Percentiles rank a stretch among this genome's conserved stretches.
These are phyloP conservation scores for Rhodotorula sp. DNA, from an alignment of 1,284 basidiomycete genomes.

Conservation along the genomic window DNA sequence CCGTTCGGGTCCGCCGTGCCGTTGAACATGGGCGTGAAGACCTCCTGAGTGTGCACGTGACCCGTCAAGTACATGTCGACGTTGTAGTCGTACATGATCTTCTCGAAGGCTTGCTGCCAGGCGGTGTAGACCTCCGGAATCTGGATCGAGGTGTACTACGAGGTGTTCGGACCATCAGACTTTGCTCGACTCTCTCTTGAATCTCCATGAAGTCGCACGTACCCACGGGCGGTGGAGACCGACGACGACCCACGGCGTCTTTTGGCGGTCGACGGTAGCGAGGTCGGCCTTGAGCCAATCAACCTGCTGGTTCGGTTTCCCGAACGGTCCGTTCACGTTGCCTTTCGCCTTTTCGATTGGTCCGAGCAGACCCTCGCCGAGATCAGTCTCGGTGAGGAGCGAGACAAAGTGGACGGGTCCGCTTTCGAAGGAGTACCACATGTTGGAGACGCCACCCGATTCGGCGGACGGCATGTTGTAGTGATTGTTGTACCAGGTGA, in stretches of 20 bases:
- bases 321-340: conserved; percentile 35
- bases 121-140: conserved; percentile 24
- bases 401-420: conserved; percentile 29
- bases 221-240: conserved; percentile 31
- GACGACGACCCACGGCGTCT: conserved; percentile 36
- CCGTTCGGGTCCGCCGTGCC: conserved; percentile 43
- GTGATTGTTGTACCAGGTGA: conserved; percentile 39
- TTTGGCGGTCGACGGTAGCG: conserved; percentile 20
- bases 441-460: conserved; percentile 42
- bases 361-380: conserved; percentile 19
- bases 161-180: too few relatives aligned
- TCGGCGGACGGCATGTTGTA: conserved; percentile 45
- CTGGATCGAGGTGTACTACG: conserved; percentile 10
- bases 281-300: conserved; percentile 34
- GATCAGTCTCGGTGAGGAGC: conserved; percentile 35
- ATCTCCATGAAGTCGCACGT: background rate
- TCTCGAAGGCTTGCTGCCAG: conserved; percentile 48
- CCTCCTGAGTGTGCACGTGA: conserved; percentile 37
- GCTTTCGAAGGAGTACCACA: conserved; percentile 45
- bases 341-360: conserved; percentile 26
- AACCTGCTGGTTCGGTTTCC: conserved; percentile 28
- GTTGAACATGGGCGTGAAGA: conserved; percentile 36
- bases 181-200: too few relatives aligned
- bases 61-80: conserved; percentile 16
- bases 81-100: conserved; percentile 7